Evolutionary conservation across 345 rosid species (phyloP), one percentile per base, ranked within the genome.

Genomic region (Ceriops decandra): DNA sequence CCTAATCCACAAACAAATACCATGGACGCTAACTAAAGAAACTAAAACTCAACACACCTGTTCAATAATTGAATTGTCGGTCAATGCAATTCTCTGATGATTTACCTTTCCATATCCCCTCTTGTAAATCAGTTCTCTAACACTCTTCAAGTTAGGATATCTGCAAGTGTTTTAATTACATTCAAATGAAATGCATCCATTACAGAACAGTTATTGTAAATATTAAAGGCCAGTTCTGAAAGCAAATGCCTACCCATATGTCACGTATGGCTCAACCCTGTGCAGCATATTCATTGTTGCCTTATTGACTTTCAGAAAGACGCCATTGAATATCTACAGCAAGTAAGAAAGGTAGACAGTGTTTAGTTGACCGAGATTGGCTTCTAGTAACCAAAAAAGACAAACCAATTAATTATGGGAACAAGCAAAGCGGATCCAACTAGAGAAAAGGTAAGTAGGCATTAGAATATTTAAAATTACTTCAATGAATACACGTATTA

Each of bases 271-370:
- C 71, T 89, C 97, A 76, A 93, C 96, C 58, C 96, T 79, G 69
- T 86, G 97, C 47, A 93, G 87, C 98, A 91, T 91, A 67, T 93
- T 91, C 82, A 91, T 57, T 20, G 98, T 90, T 21, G 98, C 95
- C 64, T 88, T 88, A 88, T 88, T 93, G 21, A 93, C 98, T 74
- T 89, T 93, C 20, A 93, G 84, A 72, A 93, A 89, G 17, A 91
- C 98, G 4, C 98, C 98, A 54, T 91, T 93, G 69, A 91, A 93
- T 5, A 93, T 93, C 98, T 91, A 84, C n/a, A 27, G 51, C 17
- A 17, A 17, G 20, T 2, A 9, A 16, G 24, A 51, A 27, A 16
- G 9, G 24, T 10, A 38, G 20, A 38, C 9, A 13, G 6, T 13
- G 3, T 4, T 33, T n/a, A 59, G 15, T 42, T 42, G 49, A 42